Evolutionary conservation across 2,329 filamentous ascomycete species (phyloP), one percentile per base, ranked within the genome.

Genomic region (Lojkania enalia): DNA sequence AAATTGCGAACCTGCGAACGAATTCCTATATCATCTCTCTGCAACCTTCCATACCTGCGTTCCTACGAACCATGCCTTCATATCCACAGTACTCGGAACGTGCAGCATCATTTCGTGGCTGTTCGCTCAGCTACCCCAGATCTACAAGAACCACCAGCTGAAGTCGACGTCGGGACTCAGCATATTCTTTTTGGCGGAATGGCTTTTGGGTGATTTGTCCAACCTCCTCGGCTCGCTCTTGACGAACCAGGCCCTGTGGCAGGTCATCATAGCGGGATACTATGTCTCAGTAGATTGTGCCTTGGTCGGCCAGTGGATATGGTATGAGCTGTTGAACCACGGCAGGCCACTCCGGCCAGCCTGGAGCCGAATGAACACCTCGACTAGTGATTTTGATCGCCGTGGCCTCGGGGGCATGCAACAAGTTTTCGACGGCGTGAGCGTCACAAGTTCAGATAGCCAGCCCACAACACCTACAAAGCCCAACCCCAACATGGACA

Each of bases 51-150:
- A 82, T 58, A 78, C 77, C 50, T 87, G 84, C 68, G 71, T 86
- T 33, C 84, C 84, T 11, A 84, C 82, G 14, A 77, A 79, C 42
- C 75, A 85, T 42, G 82, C 82, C 16, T 74, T 86, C 47, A 51
- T 83, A 45, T 86, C 84, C 16, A 82, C 80, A 4, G 50, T 77
- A 2, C 73, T 86, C 41, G 84, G 84, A 15, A 77, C 74, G 0
- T 70, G 83, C 48, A 85, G 82, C 58, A 86, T 87, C 48, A 55
- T 84, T 39, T 80, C 83, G 32, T 87, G 84, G 84, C 75, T 87
- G 2, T 87, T 85, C 61, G 84, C 84, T 11, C 84, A 86, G 63
- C 71, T 86, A 20, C 84, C 84, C 1, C 84, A 87, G 58, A 85
- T 87, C 51, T 84, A 81, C 70, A 86, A 86, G 71, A 87, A 87